Evolutionary conservation across 164 flowering plant genomes (phyloP), one percentile per base, ranked within the genome.

Genomic region (Macadamia tetraphylla): DNA sequence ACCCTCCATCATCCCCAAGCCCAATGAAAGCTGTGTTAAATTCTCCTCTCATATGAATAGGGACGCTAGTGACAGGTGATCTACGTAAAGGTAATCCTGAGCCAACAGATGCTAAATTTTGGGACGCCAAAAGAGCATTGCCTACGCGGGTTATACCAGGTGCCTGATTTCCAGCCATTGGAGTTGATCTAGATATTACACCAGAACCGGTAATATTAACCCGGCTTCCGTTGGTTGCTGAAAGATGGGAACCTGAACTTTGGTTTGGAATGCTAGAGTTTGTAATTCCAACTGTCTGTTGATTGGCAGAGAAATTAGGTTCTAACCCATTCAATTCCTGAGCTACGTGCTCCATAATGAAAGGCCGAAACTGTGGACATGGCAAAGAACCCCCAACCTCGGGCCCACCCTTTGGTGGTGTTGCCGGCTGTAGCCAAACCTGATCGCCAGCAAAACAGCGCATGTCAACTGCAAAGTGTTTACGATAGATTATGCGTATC

Each of bases 321-420:
- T 95, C 98, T 52, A 92, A 72, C 58, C 87, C 92, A 76, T 89
- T 92, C 75, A 92, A 75, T 74, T 92, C 99, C 68, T 92, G 99
- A 51, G 99, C 99, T 67, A 95, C 99, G 76, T 95, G 99, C 79
- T 95, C 98, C 99, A 95, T 95, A 64, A 95, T 95, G 78, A 95
- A 95, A 63, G 99, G 99, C 58, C 99, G 86, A 72, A 92, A 95
- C 73, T 95, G 99, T 30, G 99, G 98, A 63, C 99, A 95, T 58
- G 99, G 97, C 55, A 95, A 79, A 14, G 99, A 95, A 31, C 99
- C 99, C 62, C 99, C 99, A 80, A 83, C 83, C 7, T 88, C 76
- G 53, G 88, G 85, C 4, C 94, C 98, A 10, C 83, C 97, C 76
- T 87, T 89, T 18, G 98, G 97, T 14, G 99, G 99, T 61, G 99